Conservation (phyloP, 768 basidiomycete genomes). For the Cubamyces lactineus region DNA sequence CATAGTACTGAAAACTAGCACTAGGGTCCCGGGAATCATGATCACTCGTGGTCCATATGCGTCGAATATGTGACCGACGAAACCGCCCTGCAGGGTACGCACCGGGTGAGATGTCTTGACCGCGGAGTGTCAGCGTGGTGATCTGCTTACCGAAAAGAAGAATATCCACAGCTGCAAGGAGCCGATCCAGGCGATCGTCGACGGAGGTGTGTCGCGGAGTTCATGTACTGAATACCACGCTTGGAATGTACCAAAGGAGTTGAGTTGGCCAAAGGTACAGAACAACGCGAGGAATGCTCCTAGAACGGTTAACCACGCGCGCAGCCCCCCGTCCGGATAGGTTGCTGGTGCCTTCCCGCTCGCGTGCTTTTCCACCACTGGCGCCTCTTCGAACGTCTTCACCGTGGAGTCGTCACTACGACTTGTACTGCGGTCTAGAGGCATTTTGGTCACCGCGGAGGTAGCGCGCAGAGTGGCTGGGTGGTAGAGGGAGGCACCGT, state of each 20-base stretch:
- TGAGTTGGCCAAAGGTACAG: constrained; percentile 73
- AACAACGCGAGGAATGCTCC: constrained; percentile 70
- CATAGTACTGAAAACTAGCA: constrained; percentile 54
- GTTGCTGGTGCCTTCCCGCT: background rate
- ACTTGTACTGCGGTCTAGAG: background rate
- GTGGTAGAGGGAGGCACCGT: too few relatives aligned
- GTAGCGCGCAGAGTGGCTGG: background rate
- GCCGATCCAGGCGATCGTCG: constrained; percentile 70
- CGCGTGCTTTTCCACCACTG: too few relatives aligned
- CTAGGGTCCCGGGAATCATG: constrained; percentile 53
- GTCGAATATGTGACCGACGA: constrained; percentile 65
- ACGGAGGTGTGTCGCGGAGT: constrained; percentile 51
- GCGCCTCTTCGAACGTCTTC: too few relatives aligned
- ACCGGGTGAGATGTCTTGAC: background rate
- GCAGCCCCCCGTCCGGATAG: constrained; percentile 35
- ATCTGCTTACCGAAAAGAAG: constrained; percentile 60
- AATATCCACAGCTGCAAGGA: constrained; percentile 70
- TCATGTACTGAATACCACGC: constrained; percentile 68
- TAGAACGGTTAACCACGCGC: constrained; percentile 54
- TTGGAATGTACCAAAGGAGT: constrained; percentile 73
- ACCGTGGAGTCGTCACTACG: background rate
- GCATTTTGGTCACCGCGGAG: background rate
- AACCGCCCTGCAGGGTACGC: constrained; percentile 51
- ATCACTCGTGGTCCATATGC: constrained; percentile 57
- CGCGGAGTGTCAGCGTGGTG: background rate